Evolutionary conservation across 768 basidiomycete genomes (phyloP).

Genomic region (Candolleomyces efflorescens): DNA sequence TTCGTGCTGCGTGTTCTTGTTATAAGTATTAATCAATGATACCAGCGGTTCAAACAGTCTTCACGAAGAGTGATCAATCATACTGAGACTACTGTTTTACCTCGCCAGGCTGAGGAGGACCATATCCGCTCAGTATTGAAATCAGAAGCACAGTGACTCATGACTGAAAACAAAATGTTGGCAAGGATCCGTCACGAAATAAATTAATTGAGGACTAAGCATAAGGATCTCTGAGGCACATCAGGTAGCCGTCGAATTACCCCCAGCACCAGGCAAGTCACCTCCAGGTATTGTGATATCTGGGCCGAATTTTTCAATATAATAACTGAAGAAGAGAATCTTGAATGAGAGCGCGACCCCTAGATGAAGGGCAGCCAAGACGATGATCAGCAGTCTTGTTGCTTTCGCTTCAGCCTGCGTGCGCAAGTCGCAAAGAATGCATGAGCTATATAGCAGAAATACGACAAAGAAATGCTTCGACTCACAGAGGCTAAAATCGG

Average conservation of each 20-base stretch:
- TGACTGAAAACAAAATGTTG: no score
- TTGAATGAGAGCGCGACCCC: conserved; percentile 85
- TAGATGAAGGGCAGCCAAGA: conserved; percentile 71
- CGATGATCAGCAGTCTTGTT: conserved; percentile 75
- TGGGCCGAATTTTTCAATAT: conserved; percentile 40
- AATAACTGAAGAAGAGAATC: conserved; percentile 59
- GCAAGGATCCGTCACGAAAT: no score
- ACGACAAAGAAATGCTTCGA: conserved; percentile 10
- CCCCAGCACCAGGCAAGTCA: conserved; percentile 26
- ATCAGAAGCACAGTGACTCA: no score
- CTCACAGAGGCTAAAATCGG: conserved; percentile 82
- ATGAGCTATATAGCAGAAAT: background rate
- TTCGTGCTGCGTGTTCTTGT: no score
- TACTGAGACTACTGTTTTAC: no score
- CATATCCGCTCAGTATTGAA: no score
- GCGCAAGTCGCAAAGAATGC: conserved; percentile 1
- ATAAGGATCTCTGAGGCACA: background rate
- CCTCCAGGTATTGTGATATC: conserved; percentile 40
- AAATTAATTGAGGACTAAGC: no score
- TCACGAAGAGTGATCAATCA: no score
- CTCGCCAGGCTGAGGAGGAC: no score
- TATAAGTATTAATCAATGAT: no score
- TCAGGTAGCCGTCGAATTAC: conserved; percentile 14
- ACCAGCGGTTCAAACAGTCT: no score
- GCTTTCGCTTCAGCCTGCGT: conserved; percentile 81